A percentile compares a stretch with the other conserved stretches of the same genome.
These are phyloP conservation scores for Neonectria faginata DNA, from an alignment of 2,329 filamentous ascomycete species.

Conservation along the genomic window DNA sequence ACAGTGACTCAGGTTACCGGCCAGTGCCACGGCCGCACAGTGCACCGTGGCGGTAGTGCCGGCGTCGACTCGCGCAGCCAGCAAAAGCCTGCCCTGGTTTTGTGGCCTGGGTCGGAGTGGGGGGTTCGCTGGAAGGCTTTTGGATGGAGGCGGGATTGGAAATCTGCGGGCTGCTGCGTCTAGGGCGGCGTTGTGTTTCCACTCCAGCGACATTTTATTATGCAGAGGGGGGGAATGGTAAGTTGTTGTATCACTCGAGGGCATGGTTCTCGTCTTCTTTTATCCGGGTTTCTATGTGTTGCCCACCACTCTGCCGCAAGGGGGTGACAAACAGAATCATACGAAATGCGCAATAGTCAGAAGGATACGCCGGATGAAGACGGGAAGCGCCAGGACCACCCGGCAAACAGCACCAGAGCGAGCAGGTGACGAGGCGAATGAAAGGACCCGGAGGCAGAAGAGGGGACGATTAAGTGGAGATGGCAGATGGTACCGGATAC, in stretches of 20 bases:
- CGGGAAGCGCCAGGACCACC: not conserved
- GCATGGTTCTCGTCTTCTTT: not conserved
- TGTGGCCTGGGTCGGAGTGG: slow-evolving; percentile 27
- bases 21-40: slow-evolving; percentile 11
- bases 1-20: not conserved
- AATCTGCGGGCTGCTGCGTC: slow-evolving; percentile 34
- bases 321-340: not conserved
- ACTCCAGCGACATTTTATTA: not conserved
- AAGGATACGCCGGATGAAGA: slow-evolving; percentile 8
- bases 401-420: not conserved
- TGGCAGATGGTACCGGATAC: slow-evolving; percentile 27
- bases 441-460: slow-evolving; percentile 22
- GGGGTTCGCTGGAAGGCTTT: slow-evolving; percentile 27
- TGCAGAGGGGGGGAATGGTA: not conserved
- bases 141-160: slow-evolving; percentile 40
- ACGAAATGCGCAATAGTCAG: not conserved
- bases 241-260: not conserved
- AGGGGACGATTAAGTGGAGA: slow-evolving; percentile 41
- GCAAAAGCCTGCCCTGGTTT: slow-evolving; percentile 11
- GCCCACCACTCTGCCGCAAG: not conserved
- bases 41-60: slow-evolving; percentile 8
- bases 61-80: slow-evolving; percentile 3
- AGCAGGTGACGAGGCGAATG: slow-evolving; percentile 9
- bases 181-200: slow-evolving; percentile 3
- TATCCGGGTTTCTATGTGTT: not conserved